Evolutionary conservation across 208 protist species (phyloP).

Genomic region (Kentomonas sorsogonicus): DNA sequence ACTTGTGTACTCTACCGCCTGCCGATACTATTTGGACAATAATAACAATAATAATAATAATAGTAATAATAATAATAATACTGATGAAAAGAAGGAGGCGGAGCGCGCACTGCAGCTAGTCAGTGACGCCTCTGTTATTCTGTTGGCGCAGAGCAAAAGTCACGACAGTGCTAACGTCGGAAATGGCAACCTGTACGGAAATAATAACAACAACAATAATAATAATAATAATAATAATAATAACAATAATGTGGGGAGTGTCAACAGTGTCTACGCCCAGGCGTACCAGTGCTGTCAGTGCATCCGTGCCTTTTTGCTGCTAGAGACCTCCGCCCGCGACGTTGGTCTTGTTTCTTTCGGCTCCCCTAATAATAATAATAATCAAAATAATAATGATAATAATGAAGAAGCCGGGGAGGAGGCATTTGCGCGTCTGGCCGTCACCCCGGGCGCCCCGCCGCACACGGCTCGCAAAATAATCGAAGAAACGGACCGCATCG

Average conservation of each 20-base stretch:
- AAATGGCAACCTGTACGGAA: too few relatives aligned
- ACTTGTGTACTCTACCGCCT: conserved; percentile 64
- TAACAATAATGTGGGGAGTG: too few relatives aligned
- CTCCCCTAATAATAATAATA: neutral
- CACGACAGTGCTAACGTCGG: too few relatives aligned
- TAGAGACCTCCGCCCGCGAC: conserved; percentile 32
- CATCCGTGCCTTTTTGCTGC: conserved; percentile 77
- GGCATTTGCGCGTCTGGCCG: conserved; percentile 13
- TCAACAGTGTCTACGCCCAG: too few relatives aligned
- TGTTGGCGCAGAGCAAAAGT: too few relatives aligned
- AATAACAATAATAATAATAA: too few relatives aligned
- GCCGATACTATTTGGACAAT: too few relatives aligned
- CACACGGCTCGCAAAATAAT: conserved; percentile 71
- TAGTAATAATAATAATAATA: too few relatives aligned
- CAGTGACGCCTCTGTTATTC: conserved; percentile 44
- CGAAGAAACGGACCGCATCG: conserved; percentile 59
- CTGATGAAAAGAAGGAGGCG: conserved; percentile 48
- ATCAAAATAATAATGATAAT: neutral
- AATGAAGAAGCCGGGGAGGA: neutral
- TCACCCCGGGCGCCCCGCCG: conserved; percentile 36
- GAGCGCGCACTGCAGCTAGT: conserved; percentile 64
- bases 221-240: too few relatives aligned
- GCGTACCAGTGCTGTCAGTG: conserved; percentile 61
- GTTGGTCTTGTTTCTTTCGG: conserved; percentile 10
- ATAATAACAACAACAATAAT: too few relatives aligned